Percentiles rank a stretch among this genome's conserved stretches.
Evolutionary conservation across 2,329 filamentous ascomycete genomes (phyloP).

Genomic region (Ceratocystiopsis sp.): DNA sequence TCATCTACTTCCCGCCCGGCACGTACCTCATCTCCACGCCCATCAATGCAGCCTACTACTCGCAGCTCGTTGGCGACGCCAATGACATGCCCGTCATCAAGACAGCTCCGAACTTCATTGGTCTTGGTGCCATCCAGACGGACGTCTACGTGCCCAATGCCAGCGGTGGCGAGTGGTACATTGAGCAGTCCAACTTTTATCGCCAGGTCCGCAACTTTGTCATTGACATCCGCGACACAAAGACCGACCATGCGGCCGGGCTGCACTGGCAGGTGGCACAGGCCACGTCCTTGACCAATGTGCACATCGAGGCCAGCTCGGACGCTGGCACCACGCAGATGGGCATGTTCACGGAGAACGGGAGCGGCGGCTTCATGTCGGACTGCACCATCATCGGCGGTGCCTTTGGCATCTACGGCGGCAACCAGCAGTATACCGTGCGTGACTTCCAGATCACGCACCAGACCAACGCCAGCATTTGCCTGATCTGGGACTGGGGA

Average conservation of each 20-base stretch:
- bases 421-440: conserved; percentile 54
- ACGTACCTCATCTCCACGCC: conserved; percentile 57
- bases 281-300: conserved; percentile 39
- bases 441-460: conserved; percentile 25
- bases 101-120: conserved; percentile 31
- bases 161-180: neutral
- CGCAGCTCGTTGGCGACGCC: conserved; percentile 59
- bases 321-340: conserved; percentile 26
- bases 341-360: conserved; percentile 33
- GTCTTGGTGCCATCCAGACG: conserved; percentile 30
- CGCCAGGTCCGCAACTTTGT: conserved; percentile 42
- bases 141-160: conserved; percentile 23
- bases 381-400: conserved; percentile 55
- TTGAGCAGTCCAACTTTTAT: conserved; percentile 36
- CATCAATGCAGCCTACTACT: conserved; percentile 63
- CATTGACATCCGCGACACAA: conserved; percentile 37
- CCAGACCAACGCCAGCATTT: no score
- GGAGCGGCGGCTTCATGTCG: conserved; percentile 17
- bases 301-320: conserved; percentile 32
- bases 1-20: conserved; percentile 27
- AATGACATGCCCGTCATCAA: conserved; percentile 35
- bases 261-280: conserved; percentile 58
- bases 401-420: conserved; percentile 30
- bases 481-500: conserved; percentile 53
- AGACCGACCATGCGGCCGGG: conserved; percentile 26